A percentile compares a stretch with the other conserved stretches of the same genome.
Evolutionary conservation across 495 filamentous ascomycete genomes (phyloP).

Genomic region (Aeminium ludgeri): DNA sequence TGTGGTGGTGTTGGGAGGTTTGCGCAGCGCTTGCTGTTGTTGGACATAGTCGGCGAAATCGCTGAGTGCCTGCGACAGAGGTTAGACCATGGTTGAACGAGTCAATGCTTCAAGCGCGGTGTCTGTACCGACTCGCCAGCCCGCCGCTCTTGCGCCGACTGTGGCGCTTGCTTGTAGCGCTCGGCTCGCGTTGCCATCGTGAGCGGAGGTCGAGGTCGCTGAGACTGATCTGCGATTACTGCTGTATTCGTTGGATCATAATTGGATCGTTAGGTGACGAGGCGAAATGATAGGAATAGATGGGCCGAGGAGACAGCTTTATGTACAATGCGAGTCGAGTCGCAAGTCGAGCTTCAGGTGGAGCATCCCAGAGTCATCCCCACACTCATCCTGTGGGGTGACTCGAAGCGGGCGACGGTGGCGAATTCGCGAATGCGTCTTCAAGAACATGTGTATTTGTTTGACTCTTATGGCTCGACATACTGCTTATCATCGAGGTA

Average conservation of each 20-base stretch:
- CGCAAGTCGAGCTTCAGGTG: too few species aligned
- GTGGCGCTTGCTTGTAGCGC: slow-evolving; percentile 31
- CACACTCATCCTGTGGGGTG: too few species aligned
- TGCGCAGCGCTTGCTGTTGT: slow-evolving; percentile 61
- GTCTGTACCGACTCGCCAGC: slow-evolving; percentile 61
- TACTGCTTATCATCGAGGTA: too few species aligned
- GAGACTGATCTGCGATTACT: slow-evolving; percentile 2
- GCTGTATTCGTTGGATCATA: slow-evolving; percentile 16
- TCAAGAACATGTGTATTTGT: too few species aligned
- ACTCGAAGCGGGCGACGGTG: too few species aligned
- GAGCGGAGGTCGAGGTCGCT: background rate
- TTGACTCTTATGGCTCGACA: too few species aligned
- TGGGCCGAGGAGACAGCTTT: too few species aligned
- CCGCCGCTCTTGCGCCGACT: slow-evolving; percentile 56
- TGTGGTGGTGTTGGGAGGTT: slow-evolving; percentile 20
- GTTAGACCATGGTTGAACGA: background rate
- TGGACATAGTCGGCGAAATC: slow-evolving; percentile 98
- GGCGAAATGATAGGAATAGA: background rate
- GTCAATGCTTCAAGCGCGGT: background rate
- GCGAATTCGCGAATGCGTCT: too few species aligned
- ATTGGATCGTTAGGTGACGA: background rate
- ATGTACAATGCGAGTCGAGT: too few species aligned
- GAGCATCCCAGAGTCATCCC: too few species aligned
- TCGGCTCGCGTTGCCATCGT: slow-evolving; percentile 37
- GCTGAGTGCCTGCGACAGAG: slow-evolving; percentile 54